phyloP scores from a whole-genome alignment of 345 rosid species.

The Nephelium lappaceum region DNA sequence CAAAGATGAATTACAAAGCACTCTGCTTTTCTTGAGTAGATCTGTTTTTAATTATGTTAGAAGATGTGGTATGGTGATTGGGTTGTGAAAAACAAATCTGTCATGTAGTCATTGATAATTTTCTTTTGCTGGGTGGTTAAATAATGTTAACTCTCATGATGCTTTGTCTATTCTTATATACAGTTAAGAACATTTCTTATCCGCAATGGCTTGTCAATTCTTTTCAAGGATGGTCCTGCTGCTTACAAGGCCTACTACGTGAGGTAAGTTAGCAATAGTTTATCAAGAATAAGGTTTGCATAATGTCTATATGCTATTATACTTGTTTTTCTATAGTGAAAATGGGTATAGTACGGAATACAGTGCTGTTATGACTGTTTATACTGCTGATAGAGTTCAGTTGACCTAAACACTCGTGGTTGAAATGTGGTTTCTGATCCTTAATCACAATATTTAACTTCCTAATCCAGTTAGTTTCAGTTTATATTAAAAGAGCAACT shows the following conservation, averaged over 20 bases:
- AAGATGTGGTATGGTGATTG: not conserved
- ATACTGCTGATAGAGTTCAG: not conserved
- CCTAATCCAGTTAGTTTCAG: not conserved
- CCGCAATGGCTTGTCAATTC: slow-evolving; percentile 84
- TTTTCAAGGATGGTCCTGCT: slow-evolving; percentile 86
- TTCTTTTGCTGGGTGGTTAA: slow-evolving; percentile 1
- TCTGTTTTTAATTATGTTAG: not conserved
- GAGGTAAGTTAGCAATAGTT: slow-evolving; percentile 43
- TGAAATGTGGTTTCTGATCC: not conserved
- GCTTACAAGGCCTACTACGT: slow-evolving; percentile 79
- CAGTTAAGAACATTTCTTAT: slow-evolving; percentile 96
- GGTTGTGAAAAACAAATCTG: not conserved
- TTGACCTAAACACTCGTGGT: not conserved
- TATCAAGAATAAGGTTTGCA: slow-evolving; percentile 3
- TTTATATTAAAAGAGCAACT: not conserved
- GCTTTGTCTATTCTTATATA: slow-evolving; percentile 10
- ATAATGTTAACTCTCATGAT: slow-evolving; percentile 10
- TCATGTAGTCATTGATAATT: not conserved
- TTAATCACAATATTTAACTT: not conserved
- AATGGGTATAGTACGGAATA: slow-evolving; percentile 4
- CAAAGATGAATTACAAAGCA: not conserved
- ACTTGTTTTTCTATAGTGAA: not conserved
- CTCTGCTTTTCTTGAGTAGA: not conserved
- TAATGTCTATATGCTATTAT: not conserved
- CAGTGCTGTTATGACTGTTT: not conserved